Conservation (phyloP, 768 basidiomycete genomes). For the Daedaleopsis nitida region DNA sequence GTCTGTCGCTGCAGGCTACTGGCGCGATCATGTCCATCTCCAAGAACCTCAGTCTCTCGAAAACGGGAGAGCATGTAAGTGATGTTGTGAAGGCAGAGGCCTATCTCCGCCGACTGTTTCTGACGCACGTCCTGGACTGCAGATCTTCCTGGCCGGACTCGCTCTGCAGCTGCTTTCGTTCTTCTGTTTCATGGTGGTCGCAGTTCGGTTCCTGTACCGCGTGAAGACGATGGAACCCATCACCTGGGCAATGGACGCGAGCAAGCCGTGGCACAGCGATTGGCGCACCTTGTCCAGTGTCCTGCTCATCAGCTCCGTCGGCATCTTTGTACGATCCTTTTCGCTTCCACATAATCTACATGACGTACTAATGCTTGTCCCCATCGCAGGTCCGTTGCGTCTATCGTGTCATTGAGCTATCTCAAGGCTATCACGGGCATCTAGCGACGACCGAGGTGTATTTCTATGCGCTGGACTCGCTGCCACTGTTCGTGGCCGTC, state of each 20-base stretch:
- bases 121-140: background rate
- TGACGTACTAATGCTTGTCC: background rate
- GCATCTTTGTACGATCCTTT: constrained; percentile 54
- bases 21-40: constrained; percentile 52
- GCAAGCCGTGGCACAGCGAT: constrained; percentile 50
- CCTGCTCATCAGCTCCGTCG: constrained; percentile 56
- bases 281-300: constrained; percentile 60
- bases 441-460: constrained; percentile 59
- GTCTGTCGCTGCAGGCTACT: constrained; percentile 37
- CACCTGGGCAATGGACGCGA: constrained; percentile 42
- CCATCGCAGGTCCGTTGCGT: constrained; percentile 57
- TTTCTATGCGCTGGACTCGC: constrained; percentile 70
- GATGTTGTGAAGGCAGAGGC: background rate
- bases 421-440: constrained; percentile 61
- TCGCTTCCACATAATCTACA: background rate
- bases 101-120: background rate
- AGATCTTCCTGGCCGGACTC: constrained; percentile 62
- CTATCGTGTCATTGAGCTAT: constrained; percentile 58
- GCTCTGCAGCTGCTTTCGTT: constrained; percentile 58
- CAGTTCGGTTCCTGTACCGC: constrained; percentile 49
- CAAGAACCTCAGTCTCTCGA: constrained; percentile 16
- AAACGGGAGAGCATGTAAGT: constrained; percentile 17
- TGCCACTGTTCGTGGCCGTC: constrained; percentile 66
- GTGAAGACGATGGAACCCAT: constrained; percentile 43
- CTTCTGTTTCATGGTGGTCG: constrained; percentile 48